Base-by-base conservation (phyloP, 2,329 filamentous ascomycete genomes). In the Colletotrichum tofieldiae region DNA sequence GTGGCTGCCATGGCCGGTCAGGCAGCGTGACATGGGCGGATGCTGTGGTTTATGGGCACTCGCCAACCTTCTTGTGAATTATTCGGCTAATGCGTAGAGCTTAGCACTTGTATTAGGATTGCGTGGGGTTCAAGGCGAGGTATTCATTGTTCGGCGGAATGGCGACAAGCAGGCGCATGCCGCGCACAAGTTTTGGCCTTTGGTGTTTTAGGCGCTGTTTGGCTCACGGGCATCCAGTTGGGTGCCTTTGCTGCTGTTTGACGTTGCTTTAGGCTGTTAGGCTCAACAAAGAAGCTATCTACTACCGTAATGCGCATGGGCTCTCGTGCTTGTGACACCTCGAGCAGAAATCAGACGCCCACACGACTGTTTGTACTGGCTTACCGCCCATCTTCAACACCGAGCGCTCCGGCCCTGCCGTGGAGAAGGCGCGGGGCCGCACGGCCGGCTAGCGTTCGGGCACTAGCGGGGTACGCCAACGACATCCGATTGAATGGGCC, bases 391-490 rank as follows among this genome's bases (percentile, higher is more conserved):
- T 52, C 6, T 18, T 41, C 35, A 8, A 8, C 3, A 23, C n/a
- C 37, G 37, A 41, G 45, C 47, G 45, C 47, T n/a, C 58, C 54
- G 60, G 47, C n/a, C 45, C 58, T 45, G 37, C n/a, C 51, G 32
- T 51, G 59, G 47, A 68, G 58, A 63, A 52, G 41, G 43, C 49
- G 58, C 41, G 45, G 52, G 37, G 66, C 66, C 54, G 54, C 70
- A 69, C 65, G 35, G 69, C 43, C 52, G 65, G 52, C 43, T 49
- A 61, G 55, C 52, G 51, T 49, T 47, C 65, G 51, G 69, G 32
- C 60, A 32, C 54, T 69, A 60, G 66, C 60, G 66, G 70, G 64
- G 65, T 47, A 54, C 47, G 37, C 35, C 60, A 72, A 72, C 70
- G 65, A 65, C 66, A 60, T 60, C 65, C 66, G 59, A 14, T 60